phyloP scores from a whole-genome alignment of 805 yeast genomes.

The Saccharomycopsis javanensis region DNA sequence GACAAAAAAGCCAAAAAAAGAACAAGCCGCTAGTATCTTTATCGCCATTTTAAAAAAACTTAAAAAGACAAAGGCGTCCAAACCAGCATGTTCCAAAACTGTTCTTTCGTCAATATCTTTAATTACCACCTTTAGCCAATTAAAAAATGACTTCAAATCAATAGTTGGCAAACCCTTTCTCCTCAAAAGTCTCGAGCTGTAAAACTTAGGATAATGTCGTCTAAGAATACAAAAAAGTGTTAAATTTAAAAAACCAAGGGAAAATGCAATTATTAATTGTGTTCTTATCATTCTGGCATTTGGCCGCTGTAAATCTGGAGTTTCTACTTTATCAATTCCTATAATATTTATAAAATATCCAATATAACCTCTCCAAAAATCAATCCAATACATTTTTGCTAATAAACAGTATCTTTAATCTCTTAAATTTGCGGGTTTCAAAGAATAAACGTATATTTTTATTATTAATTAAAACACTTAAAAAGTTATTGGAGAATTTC shows the following conservation, averaged over 20 bases:
- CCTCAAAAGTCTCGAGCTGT: constrained; percentile 58
- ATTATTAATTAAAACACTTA: no score
- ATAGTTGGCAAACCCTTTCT: constrained; percentile 49
- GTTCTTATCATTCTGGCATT: constrained; percentile 56
- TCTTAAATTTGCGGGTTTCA: background rate
- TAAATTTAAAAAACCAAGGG: constrained; percentile 62
- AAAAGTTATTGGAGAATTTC: no score
- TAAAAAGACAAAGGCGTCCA: constrained; percentile 87
- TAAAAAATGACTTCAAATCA: constrained; percentile 49
- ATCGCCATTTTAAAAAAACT: constrained; percentile 88
- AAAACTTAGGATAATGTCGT: constrained; percentile 67
- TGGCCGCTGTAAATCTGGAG: constrained; percentile 20
- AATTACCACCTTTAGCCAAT: constrained; percentile 70
- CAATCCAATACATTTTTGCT: background rate
- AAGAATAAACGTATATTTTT: no score
- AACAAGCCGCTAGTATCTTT: constrained; percentile 51
- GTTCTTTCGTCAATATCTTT: constrained; percentile 55
- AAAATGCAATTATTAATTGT: constrained; percentile 61
- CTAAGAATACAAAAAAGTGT: constrained; percentile 61
- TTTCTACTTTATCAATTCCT: background rate
- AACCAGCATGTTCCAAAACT: constrained; percentile 79
- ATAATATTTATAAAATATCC: background rate
- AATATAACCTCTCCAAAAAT: background rate
- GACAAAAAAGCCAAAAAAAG: constrained; percentile 59
- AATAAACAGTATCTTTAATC: no score